phyloP scores from a whole-genome alignment of 345 rosid species.

The Ceriops tagal region DNA sequence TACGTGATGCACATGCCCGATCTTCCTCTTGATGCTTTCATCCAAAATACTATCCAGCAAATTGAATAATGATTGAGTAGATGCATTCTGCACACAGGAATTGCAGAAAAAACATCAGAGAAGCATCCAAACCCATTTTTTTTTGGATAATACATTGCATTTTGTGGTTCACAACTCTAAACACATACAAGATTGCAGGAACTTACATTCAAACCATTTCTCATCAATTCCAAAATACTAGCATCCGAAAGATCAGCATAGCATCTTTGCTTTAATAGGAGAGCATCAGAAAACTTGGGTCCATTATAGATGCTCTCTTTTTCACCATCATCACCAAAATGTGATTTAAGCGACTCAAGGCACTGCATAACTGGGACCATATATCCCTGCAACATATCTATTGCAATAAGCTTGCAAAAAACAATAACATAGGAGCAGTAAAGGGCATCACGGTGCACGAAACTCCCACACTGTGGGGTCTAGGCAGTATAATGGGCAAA shows the following conservation, averaged over 20 bases:
- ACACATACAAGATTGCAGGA: slow-evolving; percentile 13
- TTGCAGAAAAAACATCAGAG: slow-evolving; percentile 15
- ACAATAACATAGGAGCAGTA: neutral
- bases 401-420: neutral
- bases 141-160: neutral
- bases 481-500: too few relatives aligned
- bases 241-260: slow-evolving; percentile 55
- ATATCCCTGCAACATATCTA: neutral
- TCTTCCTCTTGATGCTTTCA: slow-evolving; percentile 62
- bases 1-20: slow-evolving; percentile 68
- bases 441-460: neutral
- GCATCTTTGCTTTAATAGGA: slow-evolving; percentile 41
- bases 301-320: slow-evolving; percentile 17
- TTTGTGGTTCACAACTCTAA: neutral
- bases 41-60: slow-evolving; percentile 59
- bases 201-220: slow-evolving; percentile 64
- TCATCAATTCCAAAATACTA: slow-evolving; percentile 52
- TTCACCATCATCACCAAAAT: slow-evolving; percentile 25
- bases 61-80: slow-evolving; percentile 66
- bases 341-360: slow-evolving; percentile 57
- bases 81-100: slow-evolving; percentile 52
- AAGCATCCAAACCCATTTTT: slow-evolving; percentile 17
- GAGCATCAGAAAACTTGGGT: slow-evolving; percentile 34
- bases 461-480: too few relatives aligned
- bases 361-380: slow-evolving; percentile 60